Base-by-base conservation (phyloP, 2,329 filamentous ascomycete species). In the Ceratocystiopsis sp. region DNA sequence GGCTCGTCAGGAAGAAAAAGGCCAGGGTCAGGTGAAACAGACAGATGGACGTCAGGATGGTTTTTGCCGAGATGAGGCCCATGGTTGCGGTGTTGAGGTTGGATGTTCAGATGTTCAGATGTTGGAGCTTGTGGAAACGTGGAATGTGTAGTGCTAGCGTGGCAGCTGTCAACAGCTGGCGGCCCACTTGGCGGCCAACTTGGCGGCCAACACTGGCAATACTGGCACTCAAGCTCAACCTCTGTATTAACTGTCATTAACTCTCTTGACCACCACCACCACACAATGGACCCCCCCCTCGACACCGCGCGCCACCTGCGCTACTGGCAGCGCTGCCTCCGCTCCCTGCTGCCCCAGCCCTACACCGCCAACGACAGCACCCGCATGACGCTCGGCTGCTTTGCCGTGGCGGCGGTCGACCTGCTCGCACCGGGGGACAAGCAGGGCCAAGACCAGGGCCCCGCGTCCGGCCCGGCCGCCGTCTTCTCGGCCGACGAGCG, bases 351-450 rank as follows among this genome's bases (percentile, higher is more conserved):
- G 8, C 91, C 91, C 0, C 71, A 78, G 38, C 70, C 75, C 49
- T 98, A 96, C 65, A 93, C 84, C 15, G 71, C 78, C 57, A 91
- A 82, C 59, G 91, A 98, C 64, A 85, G 85, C 52, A 89, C 80
- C 54, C 86, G 91, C 54, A 81, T 96, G 66, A 82, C 81, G 6
- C 75, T 96, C 43, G 86, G 78, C 51, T 93, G 80, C 66, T 94
- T 98, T 66, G 87, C 81, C 51, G 65, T 96, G 53, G 80, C 84
- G 9, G 84, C 85, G 1, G 69, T 94, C 40, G 85, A 94, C 56
- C 64, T 96, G 2, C 75, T 98, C 29, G 77, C 73, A 13, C 68
- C 70, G 13, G 21, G 4, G 4, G 21, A 4, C 21, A 17, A n/a
- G n/a, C n/a, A n/a, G n/a, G 8, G 33, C 13, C 3, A 15, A 11